Conservation (phyloP, 2,329 filamentous ascomycete species). For the Botryotinia convoluta region DNA sequence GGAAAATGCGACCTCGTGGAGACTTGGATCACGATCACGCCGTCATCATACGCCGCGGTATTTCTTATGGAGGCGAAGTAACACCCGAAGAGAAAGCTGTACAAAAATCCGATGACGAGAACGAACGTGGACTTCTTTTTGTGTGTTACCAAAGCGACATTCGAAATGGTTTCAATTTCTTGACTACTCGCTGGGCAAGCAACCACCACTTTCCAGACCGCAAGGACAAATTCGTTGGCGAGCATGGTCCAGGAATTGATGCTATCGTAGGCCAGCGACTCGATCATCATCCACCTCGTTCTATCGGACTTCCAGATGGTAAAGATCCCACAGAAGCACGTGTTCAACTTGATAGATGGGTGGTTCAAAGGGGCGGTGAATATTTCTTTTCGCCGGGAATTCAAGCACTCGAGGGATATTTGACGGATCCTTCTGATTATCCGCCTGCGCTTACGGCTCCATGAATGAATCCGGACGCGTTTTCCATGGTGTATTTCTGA, state of each 20-base stretch:
- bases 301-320: slow-evolving; percentile 31
- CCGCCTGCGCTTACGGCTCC: neutral
- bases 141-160: slow-evolving; percentile 47
- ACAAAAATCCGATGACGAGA: slow-evolving; percentile 24
- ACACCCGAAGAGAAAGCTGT: slow-evolving; percentile 36
- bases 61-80: slow-evolving; percentile 44
- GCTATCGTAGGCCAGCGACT: slow-evolving; percentile 40
- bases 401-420: slow-evolving; percentile 30
- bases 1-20: slow-evolving; percentile 46
- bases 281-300: slow-evolving; percentile 25
- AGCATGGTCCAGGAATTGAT: slow-evolving; percentile 38
- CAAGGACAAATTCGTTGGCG: slow-evolving; percentile 19
- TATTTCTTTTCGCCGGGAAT: slow-evolving; percentile 49
- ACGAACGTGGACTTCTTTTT: slow-evolving; percentile 47
- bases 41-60: slow-evolving; percentile 46
- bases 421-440: slow-evolving; percentile 1
- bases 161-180: slow-evolving; percentile 39
- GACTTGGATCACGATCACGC: slow-evolving; percentile 37
- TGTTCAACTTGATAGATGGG: slow-evolving; percentile 40
- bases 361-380: slow-evolving; percentile 44
- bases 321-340: slow-evolving; percentile 26
- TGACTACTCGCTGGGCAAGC: slow-evolving; percentile 28
- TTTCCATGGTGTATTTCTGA: neutral
- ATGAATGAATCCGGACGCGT: neutral
- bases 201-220: slow-evolving; percentile 29